Evolutionary conservation across 192 early-diverging fungal species (phyloP), one percentile per base, ranked within the genome.

Genomic region (Rhizophagus sp.): DNA sequence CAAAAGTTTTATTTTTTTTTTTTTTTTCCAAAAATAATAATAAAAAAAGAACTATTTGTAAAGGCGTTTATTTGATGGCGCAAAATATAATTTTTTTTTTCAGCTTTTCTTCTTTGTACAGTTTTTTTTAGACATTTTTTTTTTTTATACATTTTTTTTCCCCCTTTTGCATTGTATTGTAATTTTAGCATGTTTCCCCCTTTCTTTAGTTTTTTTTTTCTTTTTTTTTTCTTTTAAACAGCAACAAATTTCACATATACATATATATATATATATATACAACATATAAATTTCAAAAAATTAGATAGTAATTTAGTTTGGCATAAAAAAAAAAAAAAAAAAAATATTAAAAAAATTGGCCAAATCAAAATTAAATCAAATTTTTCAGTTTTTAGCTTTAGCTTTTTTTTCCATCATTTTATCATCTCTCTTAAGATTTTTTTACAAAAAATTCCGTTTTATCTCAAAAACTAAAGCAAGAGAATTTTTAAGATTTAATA

Each of bases 11-110:
- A n/a, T 62, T 62, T 62, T 19, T 62, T 65, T 65, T 62, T 65
- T 65, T 30, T 66, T 66, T 66, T 66, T 66, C 33, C n/a, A 15
- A 6, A 30, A 30, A 30, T 30, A 25, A 33, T 66, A 33, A 33
- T 66, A 33, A 66, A 36, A 36, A 36, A 33, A 66, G 64, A 33
- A 39, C 36, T 39, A 70, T 70, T 34, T 70, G 68, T 70, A 70
- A 70, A 70, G 68, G 68, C 68, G 68, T 70, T 66, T 70, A 70
- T 70, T 70, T 39, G 66, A 69, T 69, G 68, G 22, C 68, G 68
- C 68, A 30, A 70, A 69, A 33, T 41, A 39, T 36, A n/a, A 39
- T 41, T 12, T 15, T 41, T 44, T 70, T 22, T 36, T 19, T 36
- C 15, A 17, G 30, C 41, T 70, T 70, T 70, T 41, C 36, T 70